A percentile compares a stretch with the other conserved stretches of the same genome.
Evolutionary conservation across 2,329 filamentous ascomycete species (phyloP).

Genomic region (Fusarium transvaalense): DNA sequence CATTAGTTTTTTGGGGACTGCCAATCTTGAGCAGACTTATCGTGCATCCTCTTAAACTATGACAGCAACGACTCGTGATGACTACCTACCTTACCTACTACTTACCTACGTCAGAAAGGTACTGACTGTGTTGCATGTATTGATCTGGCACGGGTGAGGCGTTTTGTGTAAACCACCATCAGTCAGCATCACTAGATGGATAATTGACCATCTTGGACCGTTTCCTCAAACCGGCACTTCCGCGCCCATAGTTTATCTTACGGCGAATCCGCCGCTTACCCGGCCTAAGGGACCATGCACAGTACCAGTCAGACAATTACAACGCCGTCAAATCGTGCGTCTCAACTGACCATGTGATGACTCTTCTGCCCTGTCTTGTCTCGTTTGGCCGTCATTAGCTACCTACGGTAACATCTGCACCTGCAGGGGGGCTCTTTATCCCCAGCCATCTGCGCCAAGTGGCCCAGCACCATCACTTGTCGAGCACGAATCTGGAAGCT

Average conservation of each 20-base stretch:
- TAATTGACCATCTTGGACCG: constrained; percentile 16
- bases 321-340: constrained; percentile 37
- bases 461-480: constrained; percentile 37
- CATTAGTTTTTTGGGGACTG: constrained; percentile 22
- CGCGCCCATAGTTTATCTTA: constrained; percentile 11
- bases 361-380: constrained; percentile 28
- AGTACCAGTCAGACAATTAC: constrained; percentile 37
- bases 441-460: constrained; percentile 48
- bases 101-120: not conserved
- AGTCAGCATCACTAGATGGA: constrained; percentile 36
- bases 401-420: constrained; percentile 43
- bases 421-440: constrained; percentile 35
- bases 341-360: constrained; percentile 46
- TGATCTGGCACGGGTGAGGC: not conserved
- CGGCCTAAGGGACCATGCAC: constrained; percentile 15
- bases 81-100: not conserved
- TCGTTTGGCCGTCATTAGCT: constrained; percentile 38
- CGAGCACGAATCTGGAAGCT: constrained; percentile 42
- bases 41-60: constrained; percentile 37
- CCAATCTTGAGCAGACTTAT: constrained; percentile 26
- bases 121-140: not conserved
- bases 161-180: constrained; percentile 31
- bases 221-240: constrained; percentile 33
- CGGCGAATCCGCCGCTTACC: constrained; percentile 18
- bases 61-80: constrained; percentile 9